Evolutionary conservation across 768 basidiomycete genomes (phyloP), one percentile per base, ranked within the genome.

Genomic region (Russula dissimulans): DNA sequence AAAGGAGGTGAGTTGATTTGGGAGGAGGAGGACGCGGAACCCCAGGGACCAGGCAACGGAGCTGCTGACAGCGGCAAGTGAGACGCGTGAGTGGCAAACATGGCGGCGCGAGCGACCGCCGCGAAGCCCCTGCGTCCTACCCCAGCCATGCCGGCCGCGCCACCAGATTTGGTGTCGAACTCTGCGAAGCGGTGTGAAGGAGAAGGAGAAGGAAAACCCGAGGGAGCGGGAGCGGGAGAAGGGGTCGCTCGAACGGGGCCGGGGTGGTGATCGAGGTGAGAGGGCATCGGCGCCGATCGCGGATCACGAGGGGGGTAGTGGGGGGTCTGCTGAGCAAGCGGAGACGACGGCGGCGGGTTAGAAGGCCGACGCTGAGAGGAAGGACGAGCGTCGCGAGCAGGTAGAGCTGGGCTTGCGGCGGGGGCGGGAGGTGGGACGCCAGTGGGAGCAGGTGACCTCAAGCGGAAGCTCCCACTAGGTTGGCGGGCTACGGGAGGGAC

Each of bases 131-230:
- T 76, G 61, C 92, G 76, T 8, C 92, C 92, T 7, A 95, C 91
- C 9, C 92, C 92, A 0, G 92, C 92, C 92, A 95, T 94, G 0
- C 89, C 88, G 9, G 88, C 89, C 55, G 78, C 83, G 7, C 89
- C 89, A 4, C 89, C 88, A 3, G 68, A 78, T 69, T 85, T 83
- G n/a, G 88, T 90, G 67, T 88, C 81, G 9, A 85, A 76, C 38
- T 80, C 78, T 36, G 34, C 34, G 32, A 55, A 36, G 14, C 45
- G 46, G 5, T 18, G 57, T 4, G 49, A 22, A n/a, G 59, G 31
- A 49, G 34, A 10, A 36, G 34, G 10, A 36, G 34, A 10, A 36
- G 34, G 7, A 36, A 10, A 36, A 3, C 3, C 3, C 22, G 22
- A 26, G 22, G 22, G 22, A 26, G 22, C 22, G 22, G 22, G 22